Evolutionary conservation across 352 stramenopile species (phyloP), one percentile per base, ranked within the genome.

Genomic region (Phytopythium mirpurense): DNA sequence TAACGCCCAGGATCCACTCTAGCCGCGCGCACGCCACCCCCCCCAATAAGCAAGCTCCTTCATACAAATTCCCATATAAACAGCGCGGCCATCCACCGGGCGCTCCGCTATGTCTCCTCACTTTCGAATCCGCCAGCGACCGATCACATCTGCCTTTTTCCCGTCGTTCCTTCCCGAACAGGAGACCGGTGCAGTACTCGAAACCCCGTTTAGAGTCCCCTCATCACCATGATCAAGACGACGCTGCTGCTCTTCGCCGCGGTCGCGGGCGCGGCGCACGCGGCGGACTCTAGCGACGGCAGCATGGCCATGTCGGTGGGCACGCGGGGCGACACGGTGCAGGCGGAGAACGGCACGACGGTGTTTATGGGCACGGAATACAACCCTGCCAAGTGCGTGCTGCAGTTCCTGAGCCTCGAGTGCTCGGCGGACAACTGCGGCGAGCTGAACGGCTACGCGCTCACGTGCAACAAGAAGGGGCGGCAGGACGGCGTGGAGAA

Each of bases 331-430:
- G 78, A 68, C 35, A 82, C 67, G 14, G 74, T 86, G 11, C 70
- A 77, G 57, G 60, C 72, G 9, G 75, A 56, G 29, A 61, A 44
- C 52, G 75, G 61, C 43, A 73, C 76, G 31, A 86, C 79, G 11
- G 57, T 69, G 32, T 88, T 85, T 60, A 57, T 78, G 27, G 74
- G 68, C 49, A 88, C 76, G 2, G 75, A 87, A 58, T 90, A 87
- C 76, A 84, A 87, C 62, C 72, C 74, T 10, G 38, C 57, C 52
- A 76, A 74, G 63, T 92, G 81, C 49, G 43, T 75, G 51, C 69
- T 89, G 29, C 81, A 92, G 63, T 89, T 88, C 55, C 53, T 69
- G 49, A 86, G 70, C 27, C 63, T 90, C 38, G 51, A 78, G 48
- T 92, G 81, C 62, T n/a, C n/a, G n/a, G 62, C 65, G 40, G 72